A percentile compares a stretch with the other conserved stretches of the same genome.
These are phyloP conservation scores for Neobulgaria alba DNA, from an alignment of 2,329 filamentous ascomycete species.

Conservation along the genomic window DNA sequence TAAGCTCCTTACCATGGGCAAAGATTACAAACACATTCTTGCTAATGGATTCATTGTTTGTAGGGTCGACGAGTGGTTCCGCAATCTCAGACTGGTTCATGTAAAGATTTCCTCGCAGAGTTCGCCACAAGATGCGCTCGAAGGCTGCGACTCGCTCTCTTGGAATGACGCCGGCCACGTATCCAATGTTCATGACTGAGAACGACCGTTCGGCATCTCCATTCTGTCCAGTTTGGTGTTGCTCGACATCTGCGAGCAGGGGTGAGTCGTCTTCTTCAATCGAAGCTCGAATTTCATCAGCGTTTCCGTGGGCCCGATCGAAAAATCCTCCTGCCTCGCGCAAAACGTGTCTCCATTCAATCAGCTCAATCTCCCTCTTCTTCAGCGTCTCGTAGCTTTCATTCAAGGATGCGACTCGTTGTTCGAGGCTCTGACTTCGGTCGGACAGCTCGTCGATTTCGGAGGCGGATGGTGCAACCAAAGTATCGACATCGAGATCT, in stretches of 20 bases:
- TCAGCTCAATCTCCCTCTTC: constrained; percentile 93
- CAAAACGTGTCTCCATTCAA: constrained; percentile 96
- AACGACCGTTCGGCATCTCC: constrained; percentile 71
- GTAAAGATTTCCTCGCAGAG: constrained; percentile 93
- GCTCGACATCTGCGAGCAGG: constrained; percentile 84
- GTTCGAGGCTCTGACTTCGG: constrained; percentile 84
- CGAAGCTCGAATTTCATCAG: constrained; percentile 90
- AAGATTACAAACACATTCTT: constrained; percentile 99
- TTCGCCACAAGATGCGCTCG: constrained; percentile 95
- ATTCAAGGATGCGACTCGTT: constrained; percentile 83
- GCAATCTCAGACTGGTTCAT: constrained; percentile 99
- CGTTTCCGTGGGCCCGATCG: constrained; percentile 89
- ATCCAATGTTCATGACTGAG: constrained; percentile 97
- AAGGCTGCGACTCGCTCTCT: constrained; percentile 90
- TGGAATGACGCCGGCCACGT: constrained; percentile 91
- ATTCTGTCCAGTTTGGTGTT: constrained; percentile 52
- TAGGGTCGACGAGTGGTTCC: constrained; percentile 83
- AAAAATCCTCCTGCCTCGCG: constrained; percentile 97
- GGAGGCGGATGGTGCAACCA: constrained; percentile 80
- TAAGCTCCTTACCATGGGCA: constrained; percentile 94
- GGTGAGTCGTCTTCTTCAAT: constrained; percentile 83
- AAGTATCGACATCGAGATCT: constrained; percentile 79
- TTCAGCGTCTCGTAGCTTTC: constrained; percentile 98
- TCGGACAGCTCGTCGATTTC: constrained; percentile 96
- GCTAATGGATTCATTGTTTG: constrained; percentile 82